Percentiles rank a stretch among this genome's conserved stretches.
phyloP scores from a whole-genome alignment of 75 land plant species.

The Picea sitchensis region DNA sequence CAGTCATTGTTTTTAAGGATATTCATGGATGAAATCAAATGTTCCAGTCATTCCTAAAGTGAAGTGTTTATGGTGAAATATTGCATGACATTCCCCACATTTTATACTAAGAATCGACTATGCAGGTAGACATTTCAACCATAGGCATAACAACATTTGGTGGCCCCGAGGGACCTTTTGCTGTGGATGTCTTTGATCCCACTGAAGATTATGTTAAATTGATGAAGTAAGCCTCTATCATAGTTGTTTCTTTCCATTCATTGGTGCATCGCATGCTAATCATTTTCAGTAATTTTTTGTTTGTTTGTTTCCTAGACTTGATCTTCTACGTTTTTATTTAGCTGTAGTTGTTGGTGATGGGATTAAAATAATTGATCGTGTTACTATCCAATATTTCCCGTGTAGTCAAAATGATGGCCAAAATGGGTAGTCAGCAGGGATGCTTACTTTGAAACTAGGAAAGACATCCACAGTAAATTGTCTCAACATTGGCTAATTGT shows the following conservation, averaged over 20 bases:
- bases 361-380: no score
- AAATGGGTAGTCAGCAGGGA: neutral
- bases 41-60: neutral
- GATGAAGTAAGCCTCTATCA: constrained; percentile 78
- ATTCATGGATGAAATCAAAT: neutral
- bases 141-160: constrained; percentile 57
- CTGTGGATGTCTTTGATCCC: constrained; percentile 95
- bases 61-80: neutral
- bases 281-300: neutral
- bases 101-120: neutral
- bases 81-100: neutral
- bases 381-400: neutral
- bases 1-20: neutral
- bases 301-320: neutral
- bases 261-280: neutral
- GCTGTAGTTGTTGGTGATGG: no score
- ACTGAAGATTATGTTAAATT: constrained; percentile 87
- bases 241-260: neutral
- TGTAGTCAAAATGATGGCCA: neutral
- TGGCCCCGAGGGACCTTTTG: constrained; percentile 87
- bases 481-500: neutral
- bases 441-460: neutral
- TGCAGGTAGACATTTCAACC: constrained; percentile 81
- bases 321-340: no score
- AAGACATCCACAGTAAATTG: neutral